Evolutionary conservation across 2,329 filamentous ascomycete species (phyloP).

Genomic region (Aureobasidium sp.): DNA sequence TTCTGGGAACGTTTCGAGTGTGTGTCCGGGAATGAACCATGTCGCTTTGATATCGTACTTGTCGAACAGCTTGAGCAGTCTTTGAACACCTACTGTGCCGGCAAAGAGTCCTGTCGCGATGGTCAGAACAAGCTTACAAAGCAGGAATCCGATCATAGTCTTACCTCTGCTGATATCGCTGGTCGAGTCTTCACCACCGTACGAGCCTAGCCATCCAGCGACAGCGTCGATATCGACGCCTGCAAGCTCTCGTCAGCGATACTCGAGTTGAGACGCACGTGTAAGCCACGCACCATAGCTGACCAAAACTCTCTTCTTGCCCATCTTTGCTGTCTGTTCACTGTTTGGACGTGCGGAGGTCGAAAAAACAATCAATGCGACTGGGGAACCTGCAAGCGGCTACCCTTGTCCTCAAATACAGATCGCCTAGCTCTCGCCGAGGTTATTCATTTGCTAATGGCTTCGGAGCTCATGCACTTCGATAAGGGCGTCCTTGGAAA

Average conservation of each 20-base stretch:
- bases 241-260: not conserved
- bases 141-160: not conserved
- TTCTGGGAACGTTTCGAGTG: constrained; percentile 57
- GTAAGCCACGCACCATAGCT: constrained; percentile 17
- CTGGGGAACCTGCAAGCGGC: not conserved
- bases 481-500: not conserved
- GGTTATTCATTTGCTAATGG: not conserved
- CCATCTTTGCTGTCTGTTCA: not conserved
- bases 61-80: constrained; percentile 61
- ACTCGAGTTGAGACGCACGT: not conserved
- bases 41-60: constrained; percentile 64
- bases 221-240: constrained; percentile 60
- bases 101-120: constrained; percentile 48
- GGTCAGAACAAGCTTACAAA: not conserved
- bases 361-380: not conserved
- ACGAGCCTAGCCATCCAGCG: constrained; percentile 66
- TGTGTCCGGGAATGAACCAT: constrained; percentile 58
- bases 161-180: constrained; percentile 60
- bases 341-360: not conserved
- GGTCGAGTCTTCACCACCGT: constrained; percentile 63
- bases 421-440: not conserved
- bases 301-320: constrained; percentile 24
- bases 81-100: constrained; percentile 56
- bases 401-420: not conserved
- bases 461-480: not conserved